Evolutionary conservation across 441 rosid genomes (phyloP).

Genomic region (Syzygium malaccense): DNA sequence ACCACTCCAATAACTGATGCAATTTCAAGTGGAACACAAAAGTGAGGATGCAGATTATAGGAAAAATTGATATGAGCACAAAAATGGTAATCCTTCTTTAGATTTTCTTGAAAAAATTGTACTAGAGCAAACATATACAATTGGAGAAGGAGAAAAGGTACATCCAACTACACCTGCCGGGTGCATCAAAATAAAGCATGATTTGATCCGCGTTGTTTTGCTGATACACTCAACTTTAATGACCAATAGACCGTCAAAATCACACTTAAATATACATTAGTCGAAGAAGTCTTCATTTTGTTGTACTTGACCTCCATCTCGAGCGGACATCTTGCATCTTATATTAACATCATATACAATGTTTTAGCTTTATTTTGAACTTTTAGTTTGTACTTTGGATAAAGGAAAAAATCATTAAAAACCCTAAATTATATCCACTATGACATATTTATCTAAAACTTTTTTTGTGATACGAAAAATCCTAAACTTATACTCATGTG

Average conservation of each 20-base stretch:
- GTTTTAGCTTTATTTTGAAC: neutral
- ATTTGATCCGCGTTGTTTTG: neutral
- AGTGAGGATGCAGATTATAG: neutral
- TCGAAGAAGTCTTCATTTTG: neutral
- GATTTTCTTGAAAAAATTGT: neutral
- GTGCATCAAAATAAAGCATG: neutral
- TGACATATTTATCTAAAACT: no score
- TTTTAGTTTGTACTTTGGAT: neutral
- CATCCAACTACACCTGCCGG: neutral
- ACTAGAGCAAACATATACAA: neutral
- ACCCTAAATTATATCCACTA: no score
- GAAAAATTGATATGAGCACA: neutral
- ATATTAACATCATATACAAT: neutral
- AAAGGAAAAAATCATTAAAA: no score
- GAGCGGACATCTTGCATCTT: neutral
- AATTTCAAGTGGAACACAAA: neutral
- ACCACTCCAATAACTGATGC: neutral
- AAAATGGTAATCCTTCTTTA: neutral
- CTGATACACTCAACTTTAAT: neutral
- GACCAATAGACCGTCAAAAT: neutral
- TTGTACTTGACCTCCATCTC: neutral
- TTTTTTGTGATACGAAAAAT: no score
- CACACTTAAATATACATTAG: neutral
- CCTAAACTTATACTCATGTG: no score
- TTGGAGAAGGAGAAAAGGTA: neutral